Evolutionary conservation across 176 grass and related monocot species (phyloP).

Genomic region (Alopecurus myosuroides): DNA sequence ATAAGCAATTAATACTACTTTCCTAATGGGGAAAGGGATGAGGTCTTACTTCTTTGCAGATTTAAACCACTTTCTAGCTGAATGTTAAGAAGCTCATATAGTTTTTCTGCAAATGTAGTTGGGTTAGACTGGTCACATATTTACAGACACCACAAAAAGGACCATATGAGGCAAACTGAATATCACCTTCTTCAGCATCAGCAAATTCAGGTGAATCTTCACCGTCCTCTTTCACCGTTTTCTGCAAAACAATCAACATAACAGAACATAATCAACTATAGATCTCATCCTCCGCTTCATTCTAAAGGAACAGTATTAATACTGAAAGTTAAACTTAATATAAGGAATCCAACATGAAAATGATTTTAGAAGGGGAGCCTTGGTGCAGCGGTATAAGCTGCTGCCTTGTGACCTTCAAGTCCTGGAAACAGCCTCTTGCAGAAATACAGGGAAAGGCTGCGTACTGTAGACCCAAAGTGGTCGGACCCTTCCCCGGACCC

Average conservation of each 20-base stretch:
- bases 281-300: background rate
- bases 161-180: background rate
- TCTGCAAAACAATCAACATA: conserved; percentile 46
- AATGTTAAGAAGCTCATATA: conserved; percentile 72
- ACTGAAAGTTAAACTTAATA: background rate
- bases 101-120: conserved; percentile 63
- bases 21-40: background rate
- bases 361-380: no score
- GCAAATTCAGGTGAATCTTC: conserved; percentile 81
- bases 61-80: conserved; percentile 90
- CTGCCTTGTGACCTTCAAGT: no score
- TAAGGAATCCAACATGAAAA: background rate
- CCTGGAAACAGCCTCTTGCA: no score
- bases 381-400: no score
- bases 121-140: background rate
- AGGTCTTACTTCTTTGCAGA: conserved; percentile 68
- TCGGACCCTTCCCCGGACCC: no score
- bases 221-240: conserved; percentile 58
- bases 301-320: background rate
- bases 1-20: background rate
- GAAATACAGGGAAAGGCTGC: no score
- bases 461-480: no score
- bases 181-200: conserved; percentile 67
- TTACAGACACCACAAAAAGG: background rate
- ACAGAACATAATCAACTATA: background rate